These are phyloP conservation scores for Trichoderma lentiforme DNA, from an alignment of 2,329 filamentous ascomycete genomes.

Conservation along the genomic window DNA sequence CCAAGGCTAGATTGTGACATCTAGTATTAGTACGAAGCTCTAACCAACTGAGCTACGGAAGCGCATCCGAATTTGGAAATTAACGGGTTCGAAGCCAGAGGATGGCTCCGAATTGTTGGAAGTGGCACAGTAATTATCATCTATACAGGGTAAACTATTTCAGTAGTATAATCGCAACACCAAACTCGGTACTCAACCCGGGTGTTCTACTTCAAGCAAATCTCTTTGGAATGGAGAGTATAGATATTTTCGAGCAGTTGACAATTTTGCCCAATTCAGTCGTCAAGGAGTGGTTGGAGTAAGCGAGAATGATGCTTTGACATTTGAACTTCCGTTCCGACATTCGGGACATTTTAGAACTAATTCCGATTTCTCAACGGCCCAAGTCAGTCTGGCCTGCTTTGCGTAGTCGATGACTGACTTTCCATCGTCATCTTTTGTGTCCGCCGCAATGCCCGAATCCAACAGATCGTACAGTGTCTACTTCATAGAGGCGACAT, in stretches of 20 bases:
- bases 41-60: slow-evolving; percentile 6
- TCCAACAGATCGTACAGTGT: too few relatives aligned
- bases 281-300: background rate
- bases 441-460: too few relatives aligned
- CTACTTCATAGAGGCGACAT: too few relatives aligned
- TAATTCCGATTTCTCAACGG: too few relatives aligned
- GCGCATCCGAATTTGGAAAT: background rate
- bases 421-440: too few relatives aligned
- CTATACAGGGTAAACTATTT: background rate
- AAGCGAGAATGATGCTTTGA: background rate
- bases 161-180: background rate
- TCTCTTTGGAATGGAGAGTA: background rate
- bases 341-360: too few relatives aligned
- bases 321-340: too few relatives aligned
- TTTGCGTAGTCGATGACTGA: too few relatives aligned
- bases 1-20: background rate
- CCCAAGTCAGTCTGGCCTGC: too few relatives aligned
- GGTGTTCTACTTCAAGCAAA: background rate
- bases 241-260: background rate
- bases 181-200: background rate
- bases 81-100: background rate
- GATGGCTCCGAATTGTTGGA: background rate
- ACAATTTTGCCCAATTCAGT: background rate
- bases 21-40: slow-evolving; percentile 13
- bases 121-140: background rate